Conservation (phyloP, 495 filamentous ascomycete species). For the Penicillium diatomitis region DNA sequence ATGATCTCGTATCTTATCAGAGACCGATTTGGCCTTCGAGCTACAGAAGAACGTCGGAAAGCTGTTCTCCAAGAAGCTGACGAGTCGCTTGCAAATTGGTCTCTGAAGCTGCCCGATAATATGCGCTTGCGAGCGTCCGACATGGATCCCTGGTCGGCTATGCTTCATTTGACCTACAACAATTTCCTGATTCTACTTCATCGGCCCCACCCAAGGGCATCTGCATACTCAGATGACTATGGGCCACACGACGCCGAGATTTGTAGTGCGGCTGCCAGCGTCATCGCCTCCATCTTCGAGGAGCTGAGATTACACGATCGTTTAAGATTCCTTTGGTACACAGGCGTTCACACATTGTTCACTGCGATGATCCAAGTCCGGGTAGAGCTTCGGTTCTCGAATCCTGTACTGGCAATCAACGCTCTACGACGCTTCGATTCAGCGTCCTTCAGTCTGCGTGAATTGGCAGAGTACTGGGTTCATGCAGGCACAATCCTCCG, state of each 20-base stretch:
- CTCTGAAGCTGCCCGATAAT: conserved; percentile 34
- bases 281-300: conserved; percentile 41
- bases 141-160: conserved; percentile 40
- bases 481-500: conserved; percentile 39
- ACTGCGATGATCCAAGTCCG: conserved; percentile 44
- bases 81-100: conserved; percentile 38
- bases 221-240: conserved; percentile 37
- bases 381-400: conserved; percentile 42
- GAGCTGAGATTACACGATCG: conserved; percentile 41
- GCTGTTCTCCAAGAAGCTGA: conserved; percentile 38
- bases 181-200: conserved; percentile 44
- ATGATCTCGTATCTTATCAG: conserved; percentile 40
- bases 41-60: conserved; percentile 31
- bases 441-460: conserved; percentile 35
- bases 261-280: conserved; percentile 37
- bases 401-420: conserved; percentile 41
- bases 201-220: conserved; percentile 37
- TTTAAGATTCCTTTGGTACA: conserved; percentile 40
- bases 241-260: conserved; percentile 38
- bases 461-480: conserved; percentile 37
- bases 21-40: conserved; percentile 32
- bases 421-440: conserved; percentile 41
- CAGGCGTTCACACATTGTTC: conserved; percentile 38
- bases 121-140: conserved; percentile 35
- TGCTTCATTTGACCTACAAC: conserved; percentile 43